phyloP scores from a whole-genome alignment of 768 basidiomycete species.

The Boletellus emodensis region DNA sequence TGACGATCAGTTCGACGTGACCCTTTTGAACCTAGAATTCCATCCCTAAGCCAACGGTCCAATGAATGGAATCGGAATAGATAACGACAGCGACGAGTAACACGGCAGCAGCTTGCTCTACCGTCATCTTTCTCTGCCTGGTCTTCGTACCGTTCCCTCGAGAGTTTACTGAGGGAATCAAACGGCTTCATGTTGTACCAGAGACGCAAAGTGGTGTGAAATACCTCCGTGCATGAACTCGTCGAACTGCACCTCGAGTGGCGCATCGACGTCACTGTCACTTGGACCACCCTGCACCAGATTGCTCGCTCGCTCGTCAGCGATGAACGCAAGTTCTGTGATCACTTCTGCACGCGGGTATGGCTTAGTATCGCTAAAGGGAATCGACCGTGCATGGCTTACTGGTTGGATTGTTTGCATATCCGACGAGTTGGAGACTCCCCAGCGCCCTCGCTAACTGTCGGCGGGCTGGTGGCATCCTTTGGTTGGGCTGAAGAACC shows the following conservation, averaged over 20 bases:
- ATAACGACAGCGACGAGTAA: slow-evolving; percentile 21
- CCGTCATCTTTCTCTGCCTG: slow-evolving; percentile 18
- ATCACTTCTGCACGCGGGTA: slow-evolving; percentile 18
- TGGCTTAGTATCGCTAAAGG: background rate
- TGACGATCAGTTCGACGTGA: slow-evolving; percentile 19
- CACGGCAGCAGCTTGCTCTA: slow-evolving; percentile 23
- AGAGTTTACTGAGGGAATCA: slow-evolving; percentile 17
- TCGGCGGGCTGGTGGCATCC: slow-evolving; percentile 23
- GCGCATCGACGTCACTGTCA: background rate
- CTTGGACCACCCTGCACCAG: background rate
- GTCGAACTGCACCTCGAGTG: slow-evolving; percentile 23
- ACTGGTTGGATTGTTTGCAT: slow-evolving; percentile 26
- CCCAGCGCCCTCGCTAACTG: slow-evolving; percentile 12
- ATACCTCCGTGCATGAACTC: slow-evolving; percentile 29
- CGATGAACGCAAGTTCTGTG: slow-evolving; percentile 25
- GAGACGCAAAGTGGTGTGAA: background rate
- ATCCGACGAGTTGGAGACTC: slow-evolving; percentile 18
- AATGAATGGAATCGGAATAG: background rate
- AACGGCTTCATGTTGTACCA: background rate
- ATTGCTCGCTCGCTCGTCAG: slow-evolving; percentile 9
- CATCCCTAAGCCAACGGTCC: background rate
- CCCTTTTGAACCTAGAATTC: slow-evolving; percentile 24
- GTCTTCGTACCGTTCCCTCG: slow-evolving; percentile 19
- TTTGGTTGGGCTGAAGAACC: background rate
- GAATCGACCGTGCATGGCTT: slow-evolving; percentile 2